Evolutionary conservation across 495 filamentous ascomycete species (phyloP).

Genomic region (Jackrogersella multiformis): DNA sequence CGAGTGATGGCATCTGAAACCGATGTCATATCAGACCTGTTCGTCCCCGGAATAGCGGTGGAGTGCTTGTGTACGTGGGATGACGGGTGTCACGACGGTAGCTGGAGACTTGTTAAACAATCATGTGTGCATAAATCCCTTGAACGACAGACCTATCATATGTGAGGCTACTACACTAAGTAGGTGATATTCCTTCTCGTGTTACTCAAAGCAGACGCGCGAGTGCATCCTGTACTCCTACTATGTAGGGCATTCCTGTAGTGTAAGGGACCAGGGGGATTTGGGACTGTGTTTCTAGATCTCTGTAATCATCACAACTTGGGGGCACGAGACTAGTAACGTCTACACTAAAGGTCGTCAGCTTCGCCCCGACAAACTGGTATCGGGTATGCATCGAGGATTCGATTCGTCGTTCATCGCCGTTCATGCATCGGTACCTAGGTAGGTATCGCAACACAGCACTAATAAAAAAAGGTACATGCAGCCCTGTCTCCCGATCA

Average conservation of each 20-base stretch:
- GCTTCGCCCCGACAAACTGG: conserved; percentile 25
- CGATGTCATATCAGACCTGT: conserved; percentile 34
- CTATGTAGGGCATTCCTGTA: conserved; percentile 26
- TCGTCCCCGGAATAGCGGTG: conserved; percentile 37
- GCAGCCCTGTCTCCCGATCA: conserved; percentile 25
- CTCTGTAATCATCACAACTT: conserved; percentile 27
- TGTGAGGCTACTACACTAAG: conserved; percentile 39
- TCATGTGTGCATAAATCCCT: conserved; percentile 18
- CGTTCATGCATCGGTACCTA: conserved; percentile 26
- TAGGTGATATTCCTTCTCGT: conserved; percentile 2
- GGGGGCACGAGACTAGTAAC: conserved; percentile 19
- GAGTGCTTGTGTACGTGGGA: conserved; percentile 17
- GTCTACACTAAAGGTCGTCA: neutral
- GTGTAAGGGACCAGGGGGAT: conserved; percentile 30
- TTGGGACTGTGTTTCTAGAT: conserved; percentile 33
- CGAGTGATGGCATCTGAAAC: conserved; percentile 32
- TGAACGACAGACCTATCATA: conserved; percentile 28
- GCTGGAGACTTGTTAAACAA: conserved; percentile 27
- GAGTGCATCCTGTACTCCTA: conserved; percentile 11
- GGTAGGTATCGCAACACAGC: conserved; percentile 14
- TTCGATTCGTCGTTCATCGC: conserved; percentile 20
- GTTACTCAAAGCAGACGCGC: conserved; percentile 14
- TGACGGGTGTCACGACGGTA: conserved; percentile 27
- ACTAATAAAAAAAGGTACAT: neutral
- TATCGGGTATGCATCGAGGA: conserved; percentile 24